Percentiles rank a stretch among this genome's conserved stretches.
Conservation (phyloP, 2,329 filamentous ascomycete genomes). For the Pseudogymnoascus sp. region DNA sequence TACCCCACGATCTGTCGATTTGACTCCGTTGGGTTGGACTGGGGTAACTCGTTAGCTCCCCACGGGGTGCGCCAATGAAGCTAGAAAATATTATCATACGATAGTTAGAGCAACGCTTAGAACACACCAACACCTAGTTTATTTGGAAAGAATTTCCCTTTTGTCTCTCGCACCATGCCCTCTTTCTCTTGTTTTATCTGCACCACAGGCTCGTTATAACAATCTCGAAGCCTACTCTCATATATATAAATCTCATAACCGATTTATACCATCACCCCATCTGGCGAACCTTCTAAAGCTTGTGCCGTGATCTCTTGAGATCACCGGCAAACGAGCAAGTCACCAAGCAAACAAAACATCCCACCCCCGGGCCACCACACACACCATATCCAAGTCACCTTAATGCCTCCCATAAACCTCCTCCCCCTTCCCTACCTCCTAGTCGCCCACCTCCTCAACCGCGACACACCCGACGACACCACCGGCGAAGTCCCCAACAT, state of each 20-base stretch:
- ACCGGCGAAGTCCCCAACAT: not conserved
- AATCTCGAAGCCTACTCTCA: not conserved
- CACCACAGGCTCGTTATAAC: not conserved
- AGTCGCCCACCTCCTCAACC: not conserved
- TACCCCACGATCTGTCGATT: not conserved
- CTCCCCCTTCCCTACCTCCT: not conserved
- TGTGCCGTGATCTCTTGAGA: conserved; percentile 7
- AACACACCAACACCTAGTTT: not conserved
- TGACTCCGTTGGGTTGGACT: not conserved
- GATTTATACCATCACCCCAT: not conserved
- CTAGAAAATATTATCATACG: conserved; percentile 4
- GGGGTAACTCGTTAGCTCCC: not conserved
- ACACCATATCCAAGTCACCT: not conserved
- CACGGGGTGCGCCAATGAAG: conserved; percentile 1
- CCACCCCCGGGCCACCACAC: not conserved
- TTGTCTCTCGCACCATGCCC: not conserved
- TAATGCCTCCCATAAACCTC: not conserved
- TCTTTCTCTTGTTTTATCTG: not conserved
- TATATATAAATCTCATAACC: not conserved
- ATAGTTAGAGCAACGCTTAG: conserved; percentile 2
- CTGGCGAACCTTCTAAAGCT: not conserved
- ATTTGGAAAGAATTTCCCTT: not conserved
- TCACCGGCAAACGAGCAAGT: not conserved
- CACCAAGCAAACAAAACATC: not conserved
- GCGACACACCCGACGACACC: not conserved